Evolutionary conservation across 2,329 filamentous ascomycete species (phyloP).

Genomic region (Magnaporthiopsis rhizophila): DNA sequence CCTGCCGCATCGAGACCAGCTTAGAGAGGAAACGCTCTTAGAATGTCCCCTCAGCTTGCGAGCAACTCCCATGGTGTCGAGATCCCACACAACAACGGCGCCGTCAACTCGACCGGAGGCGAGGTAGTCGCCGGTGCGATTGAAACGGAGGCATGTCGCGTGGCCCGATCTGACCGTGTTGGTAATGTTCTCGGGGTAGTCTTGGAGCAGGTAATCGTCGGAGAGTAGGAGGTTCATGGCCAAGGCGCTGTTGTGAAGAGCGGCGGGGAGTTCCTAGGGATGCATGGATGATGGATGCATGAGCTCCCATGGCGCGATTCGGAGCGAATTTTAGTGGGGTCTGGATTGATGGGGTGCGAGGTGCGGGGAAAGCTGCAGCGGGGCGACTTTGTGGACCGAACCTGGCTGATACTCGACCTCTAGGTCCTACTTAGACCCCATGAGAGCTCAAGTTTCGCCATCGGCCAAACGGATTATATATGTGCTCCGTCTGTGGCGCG

Average conservation of each 20-base stretch:
- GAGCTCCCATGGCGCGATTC: not conserved
- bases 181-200: conserved; percentile 85
- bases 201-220: conserved; percentile 59
- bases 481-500: too few species aligned
- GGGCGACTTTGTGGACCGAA: not conserved
- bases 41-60: conserved; percentile 91
- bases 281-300: not conserved
- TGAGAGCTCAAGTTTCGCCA: not conserved
- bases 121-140: conserved; percentile 86
- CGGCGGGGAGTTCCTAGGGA: not conserved
- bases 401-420: not conserved
- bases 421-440: not conserved
- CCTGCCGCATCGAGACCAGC: conserved; percentile 87
- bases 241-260: not conserved
- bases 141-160: conserved; percentile 71
- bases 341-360: too few species aligned
- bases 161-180: conserved; percentile 72
- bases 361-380: not conserved
- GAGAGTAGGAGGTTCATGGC: conserved; percentile 53
- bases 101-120: conserved; percentile 92
- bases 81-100: conserved; percentile 90
- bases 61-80: conserved; percentile 94
- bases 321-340: not conserved
- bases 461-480: too few species aligned
- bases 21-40: conserved; percentile 85